Conservation (phyloP, 208 protist species). For the Trypanosoma avium region DNA sequence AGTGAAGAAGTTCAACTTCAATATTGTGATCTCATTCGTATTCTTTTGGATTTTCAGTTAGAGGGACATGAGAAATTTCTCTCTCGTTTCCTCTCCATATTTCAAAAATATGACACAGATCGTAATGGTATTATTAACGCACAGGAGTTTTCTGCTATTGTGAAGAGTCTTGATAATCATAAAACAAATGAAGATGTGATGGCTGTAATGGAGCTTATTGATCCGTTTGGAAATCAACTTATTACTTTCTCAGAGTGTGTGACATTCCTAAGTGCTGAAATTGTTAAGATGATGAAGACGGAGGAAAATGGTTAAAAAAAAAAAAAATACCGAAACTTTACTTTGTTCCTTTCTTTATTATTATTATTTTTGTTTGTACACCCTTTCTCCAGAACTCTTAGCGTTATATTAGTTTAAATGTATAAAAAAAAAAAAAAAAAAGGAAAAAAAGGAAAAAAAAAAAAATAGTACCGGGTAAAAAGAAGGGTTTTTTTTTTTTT, state of each 20-base stretch:
- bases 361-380: slow-evolving; percentile 2
- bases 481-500: no score
- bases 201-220: slow-evolving; percentile 55
- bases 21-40: slow-evolving; percentile 67
- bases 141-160: slow-evolving; percentile 58
- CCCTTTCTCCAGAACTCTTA: not conserved
- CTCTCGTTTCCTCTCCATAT: slow-evolving; percentile 65
- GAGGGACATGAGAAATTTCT: slow-evolving; percentile 89
- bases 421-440: slow-evolving; percentile 1
- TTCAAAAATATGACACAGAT: slow-evolving; percentile 69
- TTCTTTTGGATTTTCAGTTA: slow-evolving; percentile 90
- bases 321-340: not conserved
- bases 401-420: no score
- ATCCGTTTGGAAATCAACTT: slow-evolving; percentile 69
- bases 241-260: slow-evolving; percentile 86
- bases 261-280: slow-evolving; percentile 65
- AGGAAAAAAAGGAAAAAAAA: slow-evolving; percentile 1
- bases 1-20: slow-evolving; percentile 38
- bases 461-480: no score
- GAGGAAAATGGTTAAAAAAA: not conserved
- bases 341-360: not conserved
- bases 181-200: slow-evolving; percentile 61
- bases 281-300: slow-evolving; percentile 48
- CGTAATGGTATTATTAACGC: slow-evolving; percentile 79
- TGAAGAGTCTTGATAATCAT: slow-evolving; percentile 44